These are phyloP conservation scores for Fusarium devonianum DNA, from an alignment of 2,329 filamentous ascomycete genomes.

Conservation along the genomic window DNA sequence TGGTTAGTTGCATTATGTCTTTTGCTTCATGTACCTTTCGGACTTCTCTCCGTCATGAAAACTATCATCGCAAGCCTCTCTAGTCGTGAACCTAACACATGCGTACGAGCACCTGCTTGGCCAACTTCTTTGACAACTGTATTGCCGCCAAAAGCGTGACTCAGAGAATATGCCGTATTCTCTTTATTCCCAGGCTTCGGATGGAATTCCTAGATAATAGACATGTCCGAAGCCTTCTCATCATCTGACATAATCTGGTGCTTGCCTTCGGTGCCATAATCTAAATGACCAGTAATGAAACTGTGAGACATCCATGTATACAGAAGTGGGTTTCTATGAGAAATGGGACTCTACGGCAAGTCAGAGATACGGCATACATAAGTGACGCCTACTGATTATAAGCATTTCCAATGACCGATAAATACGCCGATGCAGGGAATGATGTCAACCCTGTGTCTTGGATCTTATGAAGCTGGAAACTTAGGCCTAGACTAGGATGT, in stretches of 20 bases:
- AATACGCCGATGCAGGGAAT: slow-evolving; percentile 9
- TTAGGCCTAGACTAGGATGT: too few species aligned
- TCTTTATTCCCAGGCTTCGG: slow-evolving; percentile 60
- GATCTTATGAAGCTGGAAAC: slow-evolving; percentile 18
- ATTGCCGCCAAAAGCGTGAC: slow-evolving; percentile 55
- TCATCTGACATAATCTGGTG: slow-evolving; percentile 54
- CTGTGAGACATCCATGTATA: background rate
- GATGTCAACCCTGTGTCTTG: slow-evolving; percentile 16
- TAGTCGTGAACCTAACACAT: too few species aligned
- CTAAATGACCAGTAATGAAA: slow-evolving; percentile 54
- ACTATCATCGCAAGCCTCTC: too few species aligned
- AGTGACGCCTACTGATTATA: background rate
- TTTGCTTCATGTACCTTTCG: background rate
- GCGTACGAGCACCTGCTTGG: slow-evolving; percentile 54
- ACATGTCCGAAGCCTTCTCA: slow-evolving; percentile 62
- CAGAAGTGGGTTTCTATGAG: slow-evolving; percentile 15
- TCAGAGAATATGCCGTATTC: slow-evolving; percentile 57
- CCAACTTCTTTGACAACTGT: slow-evolving; percentile 50
- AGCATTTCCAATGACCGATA: slow-evolving; percentile 10
- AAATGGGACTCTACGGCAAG: slow-evolving; percentile 42
- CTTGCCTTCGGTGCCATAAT: slow-evolving; percentile 62
- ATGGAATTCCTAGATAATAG: too few species aligned
- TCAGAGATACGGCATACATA: rapidly evolving
- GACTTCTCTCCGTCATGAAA: background rate
- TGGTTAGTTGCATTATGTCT: slow-evolving; percentile 34